Base-by-base conservation (phyloP, 2,329 filamentous ascomycete genomes). In the Ploettnerulaceae sp. region DNA sequence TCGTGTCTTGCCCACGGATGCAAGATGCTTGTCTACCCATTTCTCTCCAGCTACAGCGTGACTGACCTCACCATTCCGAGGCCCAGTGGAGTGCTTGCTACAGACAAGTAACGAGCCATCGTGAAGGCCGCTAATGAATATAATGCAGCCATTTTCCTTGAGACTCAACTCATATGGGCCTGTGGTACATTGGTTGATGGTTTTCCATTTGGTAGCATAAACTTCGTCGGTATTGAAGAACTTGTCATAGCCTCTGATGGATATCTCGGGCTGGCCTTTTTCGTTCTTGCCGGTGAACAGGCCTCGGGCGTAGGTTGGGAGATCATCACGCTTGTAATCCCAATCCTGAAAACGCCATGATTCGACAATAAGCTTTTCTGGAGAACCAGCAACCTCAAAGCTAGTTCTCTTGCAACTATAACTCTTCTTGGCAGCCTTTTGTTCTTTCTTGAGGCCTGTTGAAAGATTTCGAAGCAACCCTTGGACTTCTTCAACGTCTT, bases 101-200 rank as follows among this genome's bases (percentile, higher is more conserved):
- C 91, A 97, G n/a, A 98, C 90, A 6, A 98, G 73, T 7, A 98
- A 72, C 1, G 87, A 89, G 26, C 81, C 90, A 60, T 96, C 90
- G 60, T 94, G 87, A 17, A 98, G 73, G 11, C 90, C 93, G 12
- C 89, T 84, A 34, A 98, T 82, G 71, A 98, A 98, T 57, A 98
- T 96, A 67, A 98, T 98, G 67, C 93, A 98, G n/a, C 93, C 93
- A 61, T 98, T 98, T 68, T 98, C 93, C 70, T 98, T 98, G 42
- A 97, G 80, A 48, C 89, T 97, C 46, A 98, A 71, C 68, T 98
- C 93, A 60, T 97, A 98, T 0, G 93, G 93, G 0, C 89, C 89
- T 54, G 79, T 71, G 0, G 93, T 97, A 46, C 85, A 76, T 21
- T 69, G 67, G 62, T 84, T 73, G 50, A 98, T 88, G 61, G 84